A percentile compares a stretch with the other conserved stretches of the same genome.
phyloP scores from a whole-genome alignment of 768 basidiomycete genomes.

The Tremella fuciformis region DNA sequence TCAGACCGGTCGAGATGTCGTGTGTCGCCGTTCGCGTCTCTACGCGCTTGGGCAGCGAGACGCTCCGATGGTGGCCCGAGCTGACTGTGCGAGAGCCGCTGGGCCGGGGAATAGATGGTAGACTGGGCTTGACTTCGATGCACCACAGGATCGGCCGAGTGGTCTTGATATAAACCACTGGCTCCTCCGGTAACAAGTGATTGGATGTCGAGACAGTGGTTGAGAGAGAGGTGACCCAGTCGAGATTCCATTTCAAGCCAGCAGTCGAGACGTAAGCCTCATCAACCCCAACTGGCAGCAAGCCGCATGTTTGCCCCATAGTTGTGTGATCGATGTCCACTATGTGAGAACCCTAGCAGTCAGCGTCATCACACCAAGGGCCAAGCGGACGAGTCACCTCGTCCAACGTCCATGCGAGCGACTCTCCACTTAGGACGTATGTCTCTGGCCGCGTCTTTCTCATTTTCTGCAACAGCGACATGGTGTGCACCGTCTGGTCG shows the following conservation, averaged over 20 bases:
- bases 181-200: constrained; percentile 69
- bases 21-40: background rate
- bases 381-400: constrained; percentile 54
- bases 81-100: no score
- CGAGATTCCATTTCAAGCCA: constrained; percentile 85
- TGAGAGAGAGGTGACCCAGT: constrained; percentile 71
- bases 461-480: constrained; percentile 79
- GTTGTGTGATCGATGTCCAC: constrained; percentile 70
- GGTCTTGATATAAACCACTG: constrained; percentile 69
- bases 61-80: no score
- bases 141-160: constrained; percentile 82
- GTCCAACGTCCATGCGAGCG: constrained; percentile 83
- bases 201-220: constrained; percentile 91
- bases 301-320: constrained; percentile 84
- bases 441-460: constrained; percentile 61
- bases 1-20: background rate
- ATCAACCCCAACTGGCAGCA: constrained; percentile 86
- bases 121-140: constrained; percentile 27
- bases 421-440: constrained; percentile 84
- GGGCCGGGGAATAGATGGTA: background rate
- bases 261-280: constrained; percentile 72
- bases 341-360: constrained; percentile 70
- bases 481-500: constrained; percentile 88
- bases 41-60: no score
- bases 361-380: constrained; percentile 1